Base-by-base conservation (phyloP, 495 filamentous ascomycete genomes). In the Podospora pseudocomata region DNA sequence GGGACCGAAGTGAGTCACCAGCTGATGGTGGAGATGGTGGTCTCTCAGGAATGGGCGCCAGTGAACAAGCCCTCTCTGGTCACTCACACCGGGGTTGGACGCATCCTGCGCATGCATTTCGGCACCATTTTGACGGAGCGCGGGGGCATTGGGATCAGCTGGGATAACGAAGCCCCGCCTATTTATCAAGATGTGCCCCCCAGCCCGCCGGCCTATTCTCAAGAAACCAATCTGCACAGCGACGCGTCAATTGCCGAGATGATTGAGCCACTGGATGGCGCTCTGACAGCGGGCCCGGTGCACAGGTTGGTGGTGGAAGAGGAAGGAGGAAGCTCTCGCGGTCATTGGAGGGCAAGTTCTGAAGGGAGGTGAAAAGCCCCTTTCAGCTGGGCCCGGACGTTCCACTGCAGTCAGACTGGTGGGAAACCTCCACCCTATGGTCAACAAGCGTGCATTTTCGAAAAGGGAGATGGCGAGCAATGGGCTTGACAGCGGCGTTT, bases 111-210 rank as follows among this genome's bases (percentile, higher is more conserved):
- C 65, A 97, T 96, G 90, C 92, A 97, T 74, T 97, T 97, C 84
- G 85, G 85, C 69, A 80, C 92, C 44, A 80, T 86, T 49, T 82
- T 97, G 63, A 97, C 94, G 1, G 91, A 96, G 76, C 86, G 93
- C 49, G 86, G 85, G 19, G 95, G 96, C 2, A 83, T 98, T 64
- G 95, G 95, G 3, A 94, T 99, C 74, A 91, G 89, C 74, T 99
- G 95, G 95, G 95, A 99, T 67, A 93, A 97, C 78, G 95, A 99
- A 80, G 87, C 90, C 77, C 95, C 95, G 49, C 95, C 95, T 0
- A 87, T 94, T 73, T 99, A 99, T 75, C 91, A 95, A 80, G 92
- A 98, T 75, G 93, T 99, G 30, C 94, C 94, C 0, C 88, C 87
- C 7, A 92, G 90, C 59, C 95, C 95, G 39, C 95, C 95, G 0